Conservation (phyloP, 306 rosid genomes). For the Hippophae gyantsensis region DNA sequence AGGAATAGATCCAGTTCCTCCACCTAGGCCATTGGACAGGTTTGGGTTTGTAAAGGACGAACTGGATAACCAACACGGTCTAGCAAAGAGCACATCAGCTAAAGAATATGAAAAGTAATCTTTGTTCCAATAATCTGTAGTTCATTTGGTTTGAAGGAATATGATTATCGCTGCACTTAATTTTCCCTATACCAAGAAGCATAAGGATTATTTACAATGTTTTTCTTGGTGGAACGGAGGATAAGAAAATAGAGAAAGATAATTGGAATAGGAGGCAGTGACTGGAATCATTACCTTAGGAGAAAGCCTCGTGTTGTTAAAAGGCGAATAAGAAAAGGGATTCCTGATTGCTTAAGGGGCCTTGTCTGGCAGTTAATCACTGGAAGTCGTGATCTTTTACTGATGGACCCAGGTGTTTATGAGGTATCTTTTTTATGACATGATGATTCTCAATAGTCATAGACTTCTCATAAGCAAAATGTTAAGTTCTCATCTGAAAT, state of each 20-base stretch:
- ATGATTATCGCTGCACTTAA: neutral
- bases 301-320: slow-evolving; percentile 82
- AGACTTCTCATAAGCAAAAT: too few relatives aligned
- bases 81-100: slow-evolving; percentile 45
- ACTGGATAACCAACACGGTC: slow-evolving; percentile 35
- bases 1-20: slow-evolving; percentile 59
- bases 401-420: slow-evolving; percentile 97
- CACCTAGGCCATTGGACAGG: slow-evolving; percentile 64
- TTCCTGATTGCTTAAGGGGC: slow-evolving; percentile 97
- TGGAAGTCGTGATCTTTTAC: slow-evolving; percentile 88
- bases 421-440: slow-evolving; percentile 47
- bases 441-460: too few relatives aligned
- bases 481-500: too few relatives aligned
- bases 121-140: slow-evolving; percentile 1
- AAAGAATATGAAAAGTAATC: slow-evolving; percentile 50
- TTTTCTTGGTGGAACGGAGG: slow-evolving; percentile 64
- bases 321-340: slow-evolving; percentile 96
- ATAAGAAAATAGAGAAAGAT: slow-evolving; percentile 98
- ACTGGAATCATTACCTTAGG: slow-evolving; percentile 86
- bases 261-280: slow-evolving; percentile 99
- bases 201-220: neutral
- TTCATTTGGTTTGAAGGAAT: neutral
- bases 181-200: neutral
- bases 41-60: slow-evolving; percentile 81
- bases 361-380: slow-evolving; percentile 98